Evolutionary conservation across 179 eudicot genomes (phyloP), one percentile per base, ranked within the genome.

Genomic region (Spinacia oleracea): DNA sequence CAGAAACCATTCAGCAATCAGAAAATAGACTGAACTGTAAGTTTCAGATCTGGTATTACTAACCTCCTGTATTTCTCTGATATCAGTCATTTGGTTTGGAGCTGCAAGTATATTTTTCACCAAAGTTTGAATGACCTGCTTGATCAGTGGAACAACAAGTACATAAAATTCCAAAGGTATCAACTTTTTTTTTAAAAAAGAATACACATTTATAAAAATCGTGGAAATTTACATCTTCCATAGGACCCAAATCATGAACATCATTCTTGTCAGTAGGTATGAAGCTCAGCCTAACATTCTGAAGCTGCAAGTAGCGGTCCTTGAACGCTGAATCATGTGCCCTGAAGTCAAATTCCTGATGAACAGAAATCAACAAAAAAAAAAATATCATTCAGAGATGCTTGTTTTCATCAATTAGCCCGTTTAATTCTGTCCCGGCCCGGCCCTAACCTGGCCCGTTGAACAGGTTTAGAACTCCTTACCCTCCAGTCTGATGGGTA

Each of bases 401-500:
- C 5, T 38, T 48, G 27, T 6, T 18, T 40, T 5, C 32, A 10
- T 58, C 51, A 25, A 53, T 35, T 34, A 3, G 1, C 25, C n/a
- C n/a, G n/a, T n/a, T n/a, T n/a, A n/a, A n/a, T n/a, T n/a, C n/a
- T n/a, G n/a, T n/a, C n/a, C n/a, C n/a, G n/a, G n/a, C n/a, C n/a
- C n/a, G n/a, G n/a, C n/a, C n/a, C n/a, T n/a, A n/a, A n/a, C n/a
- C n/a, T n/a, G n/a, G n/a, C n/a, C n/a, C n/a, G n/a, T n/a, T n/a
- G n/a, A n/a, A n/a, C n/a, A n/a, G n/a, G n/a, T n/a, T n/a, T n/a
- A n/a, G n/a, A n/a, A n/a, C n/a, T n/a, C n/a, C n/a, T n/a, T 88
- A 94, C 98, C 90, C 96, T 94, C 98, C 98, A 94, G 81, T 94
- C 98, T 79, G 98, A 89, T 32, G 97, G 98, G 76, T 94, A 92